Evolutionary conservation across 176 grass and related monocot species (phyloP), one percentile per base, ranked within the genome.

Genomic region (Stipa capillata): DNA sequence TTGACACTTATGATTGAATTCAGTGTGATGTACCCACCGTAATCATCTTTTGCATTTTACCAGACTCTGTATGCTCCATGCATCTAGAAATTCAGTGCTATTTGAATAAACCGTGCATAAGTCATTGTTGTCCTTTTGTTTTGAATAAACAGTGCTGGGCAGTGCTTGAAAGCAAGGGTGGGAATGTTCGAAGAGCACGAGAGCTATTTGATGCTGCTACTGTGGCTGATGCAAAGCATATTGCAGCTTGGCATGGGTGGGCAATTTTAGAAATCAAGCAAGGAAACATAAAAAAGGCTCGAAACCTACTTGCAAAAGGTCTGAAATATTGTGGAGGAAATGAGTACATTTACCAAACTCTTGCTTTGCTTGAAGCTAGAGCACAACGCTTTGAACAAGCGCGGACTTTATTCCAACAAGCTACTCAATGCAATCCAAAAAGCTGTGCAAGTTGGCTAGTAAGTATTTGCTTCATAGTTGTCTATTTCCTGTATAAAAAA

Each of bases 371-470:
- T 81, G 92, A 98, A 83, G 95, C 92, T 70, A 98, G 82, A 86
- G 90, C 85, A 85, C 85, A 92, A 68, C 85, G 95, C 39, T 90
- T 92, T 59, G 69, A 94, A 50, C 87, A 92, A 77, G 95, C 95
- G n/a, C 74, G 83, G 7, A 84, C 85, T 77, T 85, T 98, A 74
- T 98, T 98, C 62, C 76, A 92, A 65, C 95, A 92, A 87, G 95
- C 95, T 20, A 85, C 90, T 76, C 73, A 87, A 80, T 98, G 55
- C 73, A 98, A 98, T 77, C 87, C 92, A 1, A 98, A 98, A 92
- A 98, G 95, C 28, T 98, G 95, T 78, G 95, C 92, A 80, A 98
- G 91, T 80, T 98, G 95, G 95, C 95, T 98, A 82, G 95, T 98
- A 81, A 94, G 87, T 84, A 73, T 86, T 87, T 87, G 54, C 83